Evolutionary conservation across 805 yeast genomes (phyloP).

Genomic region (Candida xyloterini): DNA sequence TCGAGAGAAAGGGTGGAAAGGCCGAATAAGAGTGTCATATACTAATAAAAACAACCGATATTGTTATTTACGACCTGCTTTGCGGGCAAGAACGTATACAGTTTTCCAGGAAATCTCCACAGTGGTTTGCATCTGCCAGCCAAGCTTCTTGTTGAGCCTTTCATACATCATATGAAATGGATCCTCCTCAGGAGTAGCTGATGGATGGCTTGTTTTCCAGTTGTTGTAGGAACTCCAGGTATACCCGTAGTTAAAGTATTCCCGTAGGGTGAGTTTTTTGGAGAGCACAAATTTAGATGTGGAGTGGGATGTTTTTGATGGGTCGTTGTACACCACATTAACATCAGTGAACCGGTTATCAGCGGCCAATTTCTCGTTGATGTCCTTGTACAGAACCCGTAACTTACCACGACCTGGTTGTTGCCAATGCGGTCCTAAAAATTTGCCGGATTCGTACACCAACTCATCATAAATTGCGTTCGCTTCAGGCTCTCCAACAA

Average conservation of each 20-base stretch:
- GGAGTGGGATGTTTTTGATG: slow-evolving; percentile 6
- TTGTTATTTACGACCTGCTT: slow-evolving; percentile 14
- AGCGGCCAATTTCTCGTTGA: slow-evolving; percentile 40
- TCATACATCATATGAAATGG: slow-evolving; percentile 35
- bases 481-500: slow-evolving; percentile 48
- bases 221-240: slow-evolving; percentile 72
- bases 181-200: slow-evolving; percentile 25
- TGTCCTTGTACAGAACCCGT: slow-evolving; percentile 40
- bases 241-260: slow-evolving; percentile 49
- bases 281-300: slow-evolving; percentile 15
- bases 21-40: slow-evolving; percentile 60
- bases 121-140: slow-evolving; percentile 42
- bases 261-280: slow-evolving; percentile 42
- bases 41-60: slow-evolving; percentile 13
- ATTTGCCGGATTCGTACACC: slow-evolving; percentile 41
- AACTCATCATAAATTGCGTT: slow-evolving; percentile 47
- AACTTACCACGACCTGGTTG: slow-evolving; percentile 72
- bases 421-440: slow-evolving; percentile 76
- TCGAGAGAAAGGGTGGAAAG: slow-evolving; percentile 97
- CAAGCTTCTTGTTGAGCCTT: slow-evolving; percentile 39
- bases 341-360: slow-evolving; percentile 30
- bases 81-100: slow-evolving; percentile 47
- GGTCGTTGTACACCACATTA: slow-evolving; percentile 31
- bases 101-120: slow-evolving; percentile 48
- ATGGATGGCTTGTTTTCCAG: slow-evolving; percentile 42